Conservation (phyloP, 2,329 filamentous ascomycete genomes). For the Ophiosphaerella herpotricha region DNA sequence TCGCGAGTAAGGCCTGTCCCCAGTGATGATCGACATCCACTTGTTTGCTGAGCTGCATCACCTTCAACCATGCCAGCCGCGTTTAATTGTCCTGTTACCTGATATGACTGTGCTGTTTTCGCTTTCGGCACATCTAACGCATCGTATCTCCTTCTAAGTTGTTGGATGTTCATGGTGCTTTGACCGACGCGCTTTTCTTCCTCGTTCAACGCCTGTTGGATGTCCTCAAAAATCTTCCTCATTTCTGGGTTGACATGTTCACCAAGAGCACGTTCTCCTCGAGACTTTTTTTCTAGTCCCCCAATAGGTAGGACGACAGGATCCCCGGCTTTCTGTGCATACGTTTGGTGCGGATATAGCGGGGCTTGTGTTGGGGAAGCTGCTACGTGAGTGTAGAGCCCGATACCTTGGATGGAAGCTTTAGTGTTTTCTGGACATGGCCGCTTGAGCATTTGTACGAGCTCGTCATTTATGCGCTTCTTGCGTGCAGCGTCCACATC, state of each 20-base stretch:
- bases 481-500: slow-evolving; percentile 7
- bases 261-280: too few relatives aligned
- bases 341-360: background rate
- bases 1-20: too few relatives aligned
- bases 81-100: too few relatives aligned
- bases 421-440: background rate
- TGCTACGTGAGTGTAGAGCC: slow-evolving; percentile 33
- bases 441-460: slow-evolving; percentile 16
- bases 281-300: background rate
- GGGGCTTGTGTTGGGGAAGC: background rate
- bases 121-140: background rate
- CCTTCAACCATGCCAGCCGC: too few relatives aligned
- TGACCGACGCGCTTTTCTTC: background rate
- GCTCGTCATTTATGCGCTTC: slow-evolving; percentile 25
- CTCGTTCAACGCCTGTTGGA: background rate
- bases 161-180: background rate
- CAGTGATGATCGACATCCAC: too few relatives aligned
- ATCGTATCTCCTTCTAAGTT: slow-evolving; percentile 1
- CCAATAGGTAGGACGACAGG: slow-evolving; percentile 5
- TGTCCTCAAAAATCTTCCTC: background rate
- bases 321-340: background rate
- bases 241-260: background rate
- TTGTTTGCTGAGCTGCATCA: too few relatives aligned
- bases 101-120: too few relatives aligned
- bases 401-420: slow-evolving; percentile 25